Base-by-base conservation (phyloP, 345 rosid genomes). In the Geranium brycei region DNA sequence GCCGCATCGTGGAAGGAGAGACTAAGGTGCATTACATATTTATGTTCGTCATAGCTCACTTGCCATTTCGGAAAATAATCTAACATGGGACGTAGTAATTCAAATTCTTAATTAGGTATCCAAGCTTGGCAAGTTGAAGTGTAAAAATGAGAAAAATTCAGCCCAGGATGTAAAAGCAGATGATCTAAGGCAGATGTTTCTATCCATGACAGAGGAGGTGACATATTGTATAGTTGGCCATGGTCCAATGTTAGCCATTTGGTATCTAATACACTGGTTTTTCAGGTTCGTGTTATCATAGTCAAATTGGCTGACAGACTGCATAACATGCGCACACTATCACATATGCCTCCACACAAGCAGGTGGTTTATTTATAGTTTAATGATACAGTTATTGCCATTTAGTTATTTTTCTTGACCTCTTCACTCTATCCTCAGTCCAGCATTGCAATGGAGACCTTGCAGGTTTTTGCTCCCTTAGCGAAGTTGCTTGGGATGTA, bases 1-100 rank as follows among this genome's bases (percentile, higher is more conserved):
- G 99, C 57, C 91, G 64, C 81, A 93, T 93, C 69, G 97, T 93
- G 30, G 99, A 93, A 82, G 99, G 99, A 76, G 99, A 93, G 83
- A 93, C 99, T 65, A 93, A 93, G 97, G 99, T 87, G 76, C 74
- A 64, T 68, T 69, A 32, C 58, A 65, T 60, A 58, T 64, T 0
- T 66, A 28, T 57, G 53, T 57, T 57, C 62, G 31, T 65, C 23
- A n/a, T 32, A 1, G 19, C 64, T 23, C 19, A 63, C 53, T 61
- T 53, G 53, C 47, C 30, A 38, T 68, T 58, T 56, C n/a, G 17
- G 57, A 51, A 47, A 47, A 3, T 47, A 47, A 47, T 47, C 53
- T 47, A 47, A 23, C 28, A 23, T 23, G 28, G 28, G 28, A 23
- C 28, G 28, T 23, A 2, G 28, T 23, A 23, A 47, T 47, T 47